Evolutionary conservation across 83 land plant species (phyloP).

Genomic region (Picea abies): DNA sequence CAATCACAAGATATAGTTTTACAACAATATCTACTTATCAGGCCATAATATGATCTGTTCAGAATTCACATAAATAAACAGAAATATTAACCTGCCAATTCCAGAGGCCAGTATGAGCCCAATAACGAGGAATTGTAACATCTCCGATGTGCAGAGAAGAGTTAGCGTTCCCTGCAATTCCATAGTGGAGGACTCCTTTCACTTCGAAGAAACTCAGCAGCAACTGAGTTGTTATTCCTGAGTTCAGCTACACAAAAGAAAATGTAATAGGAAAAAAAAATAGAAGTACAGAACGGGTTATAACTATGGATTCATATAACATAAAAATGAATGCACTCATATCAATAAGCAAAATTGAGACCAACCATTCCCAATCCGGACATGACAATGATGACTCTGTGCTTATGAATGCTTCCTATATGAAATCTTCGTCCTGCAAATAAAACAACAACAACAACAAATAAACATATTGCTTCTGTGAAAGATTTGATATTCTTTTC

Average conservation of each 20-base stretch:
- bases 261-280: not conserved
- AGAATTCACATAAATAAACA: not conserved
- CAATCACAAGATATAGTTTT: not conserved
- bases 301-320: not conserved
- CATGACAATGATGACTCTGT: slow-evolving; percentile 56
- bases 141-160: slow-evolving; percentile 59
- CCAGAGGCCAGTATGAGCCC: slow-evolving; percentile 85
- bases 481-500: too few species aligned
- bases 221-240: slow-evolving; percentile 62
- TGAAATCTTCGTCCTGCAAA: not conserved
- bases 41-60: not conserved
- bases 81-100: slow-evolving; percentile 64
- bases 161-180: slow-evolving; percentile 79
- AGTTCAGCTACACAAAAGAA: slow-evolving; percentile 46
- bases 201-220: slow-evolving; percentile 50
- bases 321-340: not conserved
- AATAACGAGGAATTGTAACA: slow-evolving; percentile 61
- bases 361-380: slow-evolving; percentile 66
- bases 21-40: not conserved
- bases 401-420: too few species aligned
- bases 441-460: slow-evolving; percentile 25
- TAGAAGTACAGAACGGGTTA: not conserved
- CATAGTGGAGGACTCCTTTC: slow-evolving; percentile 64
- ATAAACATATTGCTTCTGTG: not conserved
- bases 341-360: not conserved